phyloP scores from a whole-genome alignment of 495 filamentous ascomycete species.

The Aspergillus ostianus region DNA sequence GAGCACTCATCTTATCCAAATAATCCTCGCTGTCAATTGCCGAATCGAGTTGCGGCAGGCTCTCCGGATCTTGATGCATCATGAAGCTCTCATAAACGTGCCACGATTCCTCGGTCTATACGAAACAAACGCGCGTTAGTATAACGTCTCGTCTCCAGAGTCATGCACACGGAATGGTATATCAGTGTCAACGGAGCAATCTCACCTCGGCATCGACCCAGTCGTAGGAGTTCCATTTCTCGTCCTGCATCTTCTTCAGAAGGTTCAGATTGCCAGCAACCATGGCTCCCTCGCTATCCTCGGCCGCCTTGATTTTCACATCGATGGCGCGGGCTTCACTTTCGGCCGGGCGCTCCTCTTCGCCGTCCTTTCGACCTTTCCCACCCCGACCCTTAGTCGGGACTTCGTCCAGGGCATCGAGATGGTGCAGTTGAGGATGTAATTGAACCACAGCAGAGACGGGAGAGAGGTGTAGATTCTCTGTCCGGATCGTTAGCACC shows the following conservation, averaged over 20 bases:
- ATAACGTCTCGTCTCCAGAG: neutral
- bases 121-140: constrained; percentile 17
- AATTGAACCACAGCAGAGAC: constrained; percentile 69
- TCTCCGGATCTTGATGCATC: constrained; percentile 52
- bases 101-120: constrained; percentile 59
- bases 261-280: constrained; percentile 53
- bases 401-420: constrained; percentile 64
- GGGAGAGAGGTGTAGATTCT: constrained; percentile 66
- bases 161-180: neutral
- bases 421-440: constrained; percentile 70
- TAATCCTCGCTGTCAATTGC: constrained; percentile 57
- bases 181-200: constrained; percentile 2
- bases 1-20: constrained; percentile 64
- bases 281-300: constrained; percentile 50
- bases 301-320: constrained; percentile 62
- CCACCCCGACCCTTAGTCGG: constrained; percentile 29
- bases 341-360: constrained; percentile 45
- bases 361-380: constrained; percentile 41
- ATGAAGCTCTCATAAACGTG: constrained; percentile 57
- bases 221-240: constrained; percentile 61
- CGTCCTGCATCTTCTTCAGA: constrained; percentile 61
- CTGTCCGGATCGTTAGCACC: constrained; percentile 30
- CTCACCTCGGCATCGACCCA: constrained; percentile 70
- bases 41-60: constrained; percentile 49
- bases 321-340: constrained; percentile 63